These are phyloP conservation scores for Fusarium buxicola DNA, from an alignment of 2,329 filamentous ascomycete species.

Conservation along the genomic window DNA sequence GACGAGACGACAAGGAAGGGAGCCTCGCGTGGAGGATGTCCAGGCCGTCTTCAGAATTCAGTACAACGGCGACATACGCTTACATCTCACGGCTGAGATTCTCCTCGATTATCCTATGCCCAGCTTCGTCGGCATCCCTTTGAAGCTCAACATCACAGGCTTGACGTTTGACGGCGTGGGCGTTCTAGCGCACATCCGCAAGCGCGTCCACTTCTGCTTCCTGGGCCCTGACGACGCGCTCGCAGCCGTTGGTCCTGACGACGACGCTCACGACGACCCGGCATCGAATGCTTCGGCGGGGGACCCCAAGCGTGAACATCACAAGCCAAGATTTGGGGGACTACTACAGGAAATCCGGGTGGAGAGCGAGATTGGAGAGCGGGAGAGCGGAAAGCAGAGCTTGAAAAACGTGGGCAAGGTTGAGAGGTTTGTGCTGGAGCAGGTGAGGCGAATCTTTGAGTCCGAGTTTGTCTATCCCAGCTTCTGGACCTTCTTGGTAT, in stretches of 20 bases:
- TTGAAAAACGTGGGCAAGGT: conserved; percentile 99
- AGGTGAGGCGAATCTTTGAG: conserved; percentile 96
- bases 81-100: conserved; percentile 94
- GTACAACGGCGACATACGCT: conserved; percentile 87
- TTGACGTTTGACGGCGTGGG: conserved; percentile 95
- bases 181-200: conserved; percentile 90
- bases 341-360: conserved; percentile 93
- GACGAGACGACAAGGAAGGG: conserved; percentile 61
- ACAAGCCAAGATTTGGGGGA: conserved; percentile 68
- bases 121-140: conserved; percentile 94
- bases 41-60: conserved; percentile 92
- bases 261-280: conserved; percentile 42
- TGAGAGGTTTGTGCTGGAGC: conserved; percentile 95
- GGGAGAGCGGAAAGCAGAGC: conserved; percentile 91
- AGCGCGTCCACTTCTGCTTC: conserved; percentile 93
- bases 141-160: conserved; percentile 95
- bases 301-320: conserved; percentile 46
- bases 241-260: conserved; percentile 70
- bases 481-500: conserved; percentile 97
- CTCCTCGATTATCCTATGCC: conserved; percentile 98
- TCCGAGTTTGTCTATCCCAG: conserved; percentile 99
- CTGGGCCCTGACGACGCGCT: conserved; percentile 91
- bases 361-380: conserved; percentile 96
- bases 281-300: not conserved
- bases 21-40: conserved; percentile 85